Evolutionary conservation across 2,329 filamentous ascomycete species (phyloP), one percentile per base, ranked within the genome.

Genomic region (Fusarium decemcellulare): DNA sequence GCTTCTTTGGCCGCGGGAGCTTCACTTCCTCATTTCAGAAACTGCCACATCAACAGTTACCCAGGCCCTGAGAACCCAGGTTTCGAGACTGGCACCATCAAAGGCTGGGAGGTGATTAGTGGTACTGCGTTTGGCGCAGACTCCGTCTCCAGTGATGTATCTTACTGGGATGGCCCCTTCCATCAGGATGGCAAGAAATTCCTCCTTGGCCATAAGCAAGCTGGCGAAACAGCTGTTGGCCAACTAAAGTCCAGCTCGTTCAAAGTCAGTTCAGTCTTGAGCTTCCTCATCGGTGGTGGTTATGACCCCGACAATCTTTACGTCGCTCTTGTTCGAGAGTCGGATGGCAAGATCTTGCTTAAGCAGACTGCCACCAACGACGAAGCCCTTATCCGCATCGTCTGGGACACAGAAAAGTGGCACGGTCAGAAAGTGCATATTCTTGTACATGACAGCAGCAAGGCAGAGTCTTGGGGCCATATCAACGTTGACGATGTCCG

Each of bases 401-500:
- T 67, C 37, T 78, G 76, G 76, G 74, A 78, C 62, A 78, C 76
- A 6, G 74, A 72, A 54, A 56, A 68, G 29, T 78, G 72, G 67
- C 63, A 65, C 23, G 75, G 76, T 29, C 59, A 78, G 48, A 52
- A 59, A 30, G 71, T 72, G 10, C 63, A 73, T 34, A 30, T 73
- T 29, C 42, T 75, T 16, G 63, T 76, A 16, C 59, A 71, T 29
- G 76, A 76, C 57, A 73, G 63, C 37, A 73, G 63, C 63, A 72
- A 65, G 18, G 59, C 59, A 40, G 44, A 61, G 10, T 59, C 52
- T 15, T 72, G 71, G 71, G 71, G 69, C n/a, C 76, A 78, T 40
- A 77, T 78, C 70, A 77, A 76, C 68, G 60, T 78, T 12, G 76
- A 78, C 52, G 76, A 78, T 54, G 57, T 78, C 40, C 70, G 76